Evolutionary conservation across 768 basidiomycete genomes (phyloP).

Genomic region (Pulveroboletus frians): DNA sequence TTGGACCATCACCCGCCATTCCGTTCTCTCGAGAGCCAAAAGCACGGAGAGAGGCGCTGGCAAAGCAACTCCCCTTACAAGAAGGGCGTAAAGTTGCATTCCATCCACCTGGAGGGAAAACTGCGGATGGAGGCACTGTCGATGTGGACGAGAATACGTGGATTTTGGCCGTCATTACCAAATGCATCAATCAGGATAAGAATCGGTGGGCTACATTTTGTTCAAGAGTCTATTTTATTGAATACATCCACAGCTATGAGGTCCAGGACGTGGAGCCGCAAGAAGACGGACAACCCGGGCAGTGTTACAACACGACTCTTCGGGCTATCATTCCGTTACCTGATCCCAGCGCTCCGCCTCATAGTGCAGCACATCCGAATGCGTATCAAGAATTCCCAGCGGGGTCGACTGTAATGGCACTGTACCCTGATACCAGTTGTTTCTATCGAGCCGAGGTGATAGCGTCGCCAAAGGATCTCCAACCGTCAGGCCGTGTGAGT

Average conservation of each 20-base stretch:
- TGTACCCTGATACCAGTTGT: slow-evolving; percentile 89
- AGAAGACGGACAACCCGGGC: slow-evolving; percentile 71
- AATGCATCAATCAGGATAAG: slow-evolving; percentile 67
- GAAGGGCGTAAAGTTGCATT: slow-evolving; percentile 79
- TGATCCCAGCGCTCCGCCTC: slow-evolving; percentile 55
- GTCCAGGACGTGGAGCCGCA: slow-evolving; percentile 83
- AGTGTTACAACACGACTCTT: slow-evolving; percentile 63
- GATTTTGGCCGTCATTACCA: slow-evolving; percentile 76
- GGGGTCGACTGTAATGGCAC: slow-evolving; percentile 73
- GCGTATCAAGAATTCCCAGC: slow-evolving; percentile 68
- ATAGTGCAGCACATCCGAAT: slow-evolving; percentile 58
- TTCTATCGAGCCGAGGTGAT: slow-evolving; percentile 87
- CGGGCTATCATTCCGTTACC: slow-evolving; percentile 76
- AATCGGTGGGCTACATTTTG: slow-evolving; percentile 42
- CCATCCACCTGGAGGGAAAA: slow-evolving; percentile 60
- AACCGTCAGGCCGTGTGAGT: slow-evolving; percentile 36
- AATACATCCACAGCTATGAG: slow-evolving; percentile 53
- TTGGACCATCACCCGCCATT: slow-evolving; percentile 46
- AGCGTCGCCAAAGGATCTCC: slow-evolving; percentile 50
- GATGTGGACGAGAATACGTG: slow-evolving; percentile 51
- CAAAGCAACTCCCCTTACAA: slow-evolving; percentile 62
- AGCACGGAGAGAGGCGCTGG: slow-evolving; percentile 55
- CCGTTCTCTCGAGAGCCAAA: slow-evolving; percentile 64
- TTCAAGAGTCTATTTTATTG: neutral
- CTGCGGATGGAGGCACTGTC: slow-evolving; percentile 43